A percentile compares a stretch with the other conserved stretches of the same genome.
Evolutionary conservation across 2,329 filamentous ascomycete species (phyloP).

Genomic region (Microdochium trichocladiopsis): DNA sequence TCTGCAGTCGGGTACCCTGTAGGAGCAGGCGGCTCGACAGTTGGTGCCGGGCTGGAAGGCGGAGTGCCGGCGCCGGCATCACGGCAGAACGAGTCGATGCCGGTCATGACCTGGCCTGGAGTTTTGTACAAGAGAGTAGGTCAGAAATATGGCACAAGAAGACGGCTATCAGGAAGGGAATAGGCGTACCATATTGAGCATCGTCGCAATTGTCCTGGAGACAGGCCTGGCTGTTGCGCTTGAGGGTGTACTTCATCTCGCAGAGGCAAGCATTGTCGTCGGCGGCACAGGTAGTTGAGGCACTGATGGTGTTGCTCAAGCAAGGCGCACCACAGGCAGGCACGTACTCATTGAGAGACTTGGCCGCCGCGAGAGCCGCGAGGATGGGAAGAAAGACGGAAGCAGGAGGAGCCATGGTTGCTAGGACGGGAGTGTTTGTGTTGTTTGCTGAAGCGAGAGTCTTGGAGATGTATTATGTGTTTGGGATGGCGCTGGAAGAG

Average conservation of each 20-base stretch:
- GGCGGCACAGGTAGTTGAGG: not conserved
- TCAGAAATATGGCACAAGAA: not conserved
- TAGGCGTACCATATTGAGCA: not conserved
- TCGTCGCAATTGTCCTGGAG: not conserved
- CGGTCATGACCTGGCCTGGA: not conserved
- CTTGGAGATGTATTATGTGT: no score
- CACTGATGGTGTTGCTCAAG: not conserved
- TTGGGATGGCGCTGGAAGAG: no score
- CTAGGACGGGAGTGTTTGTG: not conserved
- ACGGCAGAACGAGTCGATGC: not conserved
- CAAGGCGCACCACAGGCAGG: not conserved
- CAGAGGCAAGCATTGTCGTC: not conserved
- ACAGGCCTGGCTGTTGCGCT: not conserved
- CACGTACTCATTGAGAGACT: not conserved
- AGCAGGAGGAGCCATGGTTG: not conserved
- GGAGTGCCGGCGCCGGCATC: not conserved
- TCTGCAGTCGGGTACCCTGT: not conserved
- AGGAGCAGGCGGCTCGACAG: not conserved
- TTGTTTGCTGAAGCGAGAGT: no score
- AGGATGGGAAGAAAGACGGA: not conserved
- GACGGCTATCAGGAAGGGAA: not conserved
- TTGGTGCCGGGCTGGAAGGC: not conserved
- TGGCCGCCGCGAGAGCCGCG: not conserved
- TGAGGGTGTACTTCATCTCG: not conserved
- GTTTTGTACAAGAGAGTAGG: not conserved